Evolutionary conservation across 2,329 filamentous ascomycete species (phyloP).

Genomic region (Phialocephala subalpina): DNA sequence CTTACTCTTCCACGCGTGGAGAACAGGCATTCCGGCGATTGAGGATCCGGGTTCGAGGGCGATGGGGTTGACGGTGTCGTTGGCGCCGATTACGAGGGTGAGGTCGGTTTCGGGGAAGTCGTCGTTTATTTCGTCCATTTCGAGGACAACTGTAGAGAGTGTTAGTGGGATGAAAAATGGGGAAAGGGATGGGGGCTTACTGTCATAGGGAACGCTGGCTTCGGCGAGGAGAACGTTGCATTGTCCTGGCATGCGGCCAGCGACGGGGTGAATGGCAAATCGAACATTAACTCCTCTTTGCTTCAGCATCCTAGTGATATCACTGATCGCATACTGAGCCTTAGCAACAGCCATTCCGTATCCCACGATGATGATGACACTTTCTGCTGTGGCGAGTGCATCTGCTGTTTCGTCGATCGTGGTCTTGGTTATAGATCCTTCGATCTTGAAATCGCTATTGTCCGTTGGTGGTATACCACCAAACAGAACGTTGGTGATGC

Average conservation of each 20-base stretch:
- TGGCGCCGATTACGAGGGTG: slow-evolving; percentile 88
- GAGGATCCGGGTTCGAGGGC: slow-evolving; percentile 83
- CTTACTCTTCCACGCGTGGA: slow-evolving; percentile 95
- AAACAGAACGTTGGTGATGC: slow-evolving; percentile 88
- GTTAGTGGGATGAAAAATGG: background rate
- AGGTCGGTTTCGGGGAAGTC: slow-evolving; percentile 88
- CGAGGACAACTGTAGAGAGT: slow-evolving; percentile 68
- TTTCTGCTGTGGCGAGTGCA: slow-evolving; percentile 77
- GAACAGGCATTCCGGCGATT: slow-evolving; percentile 91
- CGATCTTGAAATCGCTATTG: slow-evolving; percentile 74
- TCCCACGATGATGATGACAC: slow-evolving; percentile 83
- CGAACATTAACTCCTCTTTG: slow-evolving; percentile 80
- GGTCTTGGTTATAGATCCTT: slow-evolving; percentile 81
- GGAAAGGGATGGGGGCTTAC: slow-evolving; percentile 41
- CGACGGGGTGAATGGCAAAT: slow-evolving; percentile 90
- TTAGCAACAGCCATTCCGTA: slow-evolving; percentile 97
- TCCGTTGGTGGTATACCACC: slow-evolving; percentile 76
- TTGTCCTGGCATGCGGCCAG: slow-evolving; percentile 91
- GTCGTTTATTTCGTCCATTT: slow-evolving; percentile 97
- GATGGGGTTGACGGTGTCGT: slow-evolving; percentile 92
- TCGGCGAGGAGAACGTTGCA: slow-evolving; percentile 92
- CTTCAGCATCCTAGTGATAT: slow-evolving; percentile 79
- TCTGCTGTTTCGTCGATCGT: slow-evolving; percentile 84
- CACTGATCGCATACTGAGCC: slow-evolving; percentile 88
- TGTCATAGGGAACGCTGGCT: slow-evolving; percentile 88